Conservation (phyloP, 1,139 yeast genomes). For the Arxiozyma heterogenica region DNA sequence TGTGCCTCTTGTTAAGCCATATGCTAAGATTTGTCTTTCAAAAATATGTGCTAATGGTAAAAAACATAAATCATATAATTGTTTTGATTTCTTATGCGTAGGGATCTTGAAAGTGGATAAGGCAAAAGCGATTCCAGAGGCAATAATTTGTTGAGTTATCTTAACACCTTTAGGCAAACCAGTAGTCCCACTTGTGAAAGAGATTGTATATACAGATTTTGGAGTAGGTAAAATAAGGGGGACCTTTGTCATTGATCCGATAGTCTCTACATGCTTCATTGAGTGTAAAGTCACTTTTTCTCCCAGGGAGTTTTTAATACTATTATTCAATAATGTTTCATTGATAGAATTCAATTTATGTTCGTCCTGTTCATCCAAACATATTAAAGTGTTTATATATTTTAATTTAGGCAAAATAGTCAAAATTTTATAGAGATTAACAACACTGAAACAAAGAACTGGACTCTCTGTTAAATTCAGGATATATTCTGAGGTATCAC, state of each 20-base stretch:
- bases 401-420: slow-evolving; percentile 33
- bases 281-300: slow-evolving; percentile 35
- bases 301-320: slow-evolving; percentile 12
- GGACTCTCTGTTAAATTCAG: slow-evolving; percentile 50
- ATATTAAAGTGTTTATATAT: slow-evolving; percentile 38
- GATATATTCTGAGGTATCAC: slow-evolving; percentile 49
- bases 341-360: slow-evolving; percentile 28
- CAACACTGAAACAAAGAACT: slow-evolving; percentile 42
- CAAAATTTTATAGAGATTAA: slow-evolving; percentile 39
- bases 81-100: slow-evolving; percentile 11
- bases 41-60: slow-evolving; percentile 68
- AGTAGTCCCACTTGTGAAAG: slow-evolving; percentile 74
- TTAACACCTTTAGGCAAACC: slow-evolving; percentile 72
- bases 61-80: slow-evolving; percentile 33
- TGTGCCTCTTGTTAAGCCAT: slow-evolving; percentile 29
- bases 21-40: slow-evolving; percentile 36
- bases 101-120: slow-evolving; percentile 21
- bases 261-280: slow-evolving; percentile 42
- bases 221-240: slow-evolving; percentile 44
- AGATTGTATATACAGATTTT: slow-evolving; percentile 51
- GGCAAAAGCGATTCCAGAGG: slow-evolving; percentile 39
- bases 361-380: slow-evolving; percentile 43
- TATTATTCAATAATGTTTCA: slow-evolving; percentile 14
- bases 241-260: slow-evolving; percentile 44
- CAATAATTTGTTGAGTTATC: slow-evolving; percentile 44